These are phyloP conservation scores for Tolypocladium amazonense DNA, from an alignment of 2,329 filamentous ascomycete genomes.

Conservation along the genomic window DNA sequence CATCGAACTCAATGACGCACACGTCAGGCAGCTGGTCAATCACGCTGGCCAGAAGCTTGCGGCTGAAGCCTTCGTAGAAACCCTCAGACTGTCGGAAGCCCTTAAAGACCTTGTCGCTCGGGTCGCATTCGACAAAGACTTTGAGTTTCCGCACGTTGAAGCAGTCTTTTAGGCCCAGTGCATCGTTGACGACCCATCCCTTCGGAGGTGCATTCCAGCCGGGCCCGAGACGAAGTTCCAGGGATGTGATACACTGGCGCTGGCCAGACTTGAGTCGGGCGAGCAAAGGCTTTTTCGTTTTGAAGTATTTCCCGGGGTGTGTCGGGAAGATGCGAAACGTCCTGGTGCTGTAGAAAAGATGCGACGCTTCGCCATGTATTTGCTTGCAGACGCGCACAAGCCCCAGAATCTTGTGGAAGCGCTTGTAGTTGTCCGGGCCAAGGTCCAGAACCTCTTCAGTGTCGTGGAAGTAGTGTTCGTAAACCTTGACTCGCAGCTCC, in stretches of 20 bases:
- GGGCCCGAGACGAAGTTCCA: conserved; percentile 63
- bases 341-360: conserved; percentile 54
- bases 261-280: conserved; percentile 52
- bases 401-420: conserved; percentile 46
- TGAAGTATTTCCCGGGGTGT: conserved; percentile 54
- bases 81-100: conserved; percentile 56
- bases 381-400: conserved; percentile 51
- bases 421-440: conserved; percentile 53
- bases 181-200: conserved; percentile 57
- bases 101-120: conserved; percentile 54
- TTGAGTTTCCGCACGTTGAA: conserved; percentile 46
- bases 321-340: conserved; percentile 58
- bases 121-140: conserved; percentile 64
- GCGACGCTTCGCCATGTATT: conserved; percentile 52
- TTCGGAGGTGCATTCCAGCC: conserved; percentile 61
- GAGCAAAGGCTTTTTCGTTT: conserved; percentile 62
- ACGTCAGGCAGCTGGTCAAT: conserved; percentile 46
- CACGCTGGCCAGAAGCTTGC: conserved; percentile 44
- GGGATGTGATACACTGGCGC: conserved; percentile 46
- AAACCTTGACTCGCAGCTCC: conserved; percentile 61
- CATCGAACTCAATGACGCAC: conserved; percentile 57
- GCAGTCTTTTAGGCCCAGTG: conserved; percentile 54
- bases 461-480: conserved; percentile 49
- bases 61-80: conserved; percentile 61
- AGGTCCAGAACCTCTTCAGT: conserved; percentile 51